phyloP scores from a whole-genome alignment of 2,329 filamentous ascomycete species.

The Pyrenophora graminea region DNA sequence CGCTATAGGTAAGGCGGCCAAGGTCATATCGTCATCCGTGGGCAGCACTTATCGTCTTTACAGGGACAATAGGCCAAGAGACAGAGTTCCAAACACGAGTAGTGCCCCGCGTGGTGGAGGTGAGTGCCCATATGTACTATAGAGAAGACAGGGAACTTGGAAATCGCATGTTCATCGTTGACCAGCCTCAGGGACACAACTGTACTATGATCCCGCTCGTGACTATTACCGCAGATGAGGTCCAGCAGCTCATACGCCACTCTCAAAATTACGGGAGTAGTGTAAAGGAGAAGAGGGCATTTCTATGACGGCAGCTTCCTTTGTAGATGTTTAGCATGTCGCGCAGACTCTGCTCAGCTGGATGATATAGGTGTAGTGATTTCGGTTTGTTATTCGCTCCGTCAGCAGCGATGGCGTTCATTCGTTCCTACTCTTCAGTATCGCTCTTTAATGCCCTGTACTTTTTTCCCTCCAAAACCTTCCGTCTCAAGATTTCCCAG shows the following conservation, averaged over 20 bases:
- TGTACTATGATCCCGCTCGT: conserved; percentile 33
- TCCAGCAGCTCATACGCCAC: not conserved
- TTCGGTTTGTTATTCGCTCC: conserved; percentile 6
- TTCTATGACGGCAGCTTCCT: conserved; percentile 5
- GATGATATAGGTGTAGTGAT: conserved; percentile 13
- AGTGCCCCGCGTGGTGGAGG: conserved; percentile 1
- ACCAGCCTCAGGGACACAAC: conserved; percentile 11
- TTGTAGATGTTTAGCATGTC: conserved; percentile 28
- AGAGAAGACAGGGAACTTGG: not conserved
- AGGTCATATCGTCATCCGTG: too few relatives aligned
- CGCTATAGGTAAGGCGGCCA: conserved; percentile 43
- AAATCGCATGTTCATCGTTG: not conserved
- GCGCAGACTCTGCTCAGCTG: not conserved
- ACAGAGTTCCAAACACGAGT: conserved; percentile 3
- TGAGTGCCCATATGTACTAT: not conserved
- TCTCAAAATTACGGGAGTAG: not conserved
- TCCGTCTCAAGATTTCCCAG: not conserved
- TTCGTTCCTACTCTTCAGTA: not conserved
- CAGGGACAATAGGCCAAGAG: conserved; percentile 41
- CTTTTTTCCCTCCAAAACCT: not conserved
- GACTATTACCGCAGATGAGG: conserved; percentile 22
- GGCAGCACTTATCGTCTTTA: not conserved
- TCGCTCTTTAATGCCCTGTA: not conserved
- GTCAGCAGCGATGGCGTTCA: conserved; percentile 1
- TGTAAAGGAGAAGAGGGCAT: not conserved